phyloP scores from a whole-genome alignment of 1,284 basidiomycete genomes.

The Austroboletus novae-zelandiae region DNA sequence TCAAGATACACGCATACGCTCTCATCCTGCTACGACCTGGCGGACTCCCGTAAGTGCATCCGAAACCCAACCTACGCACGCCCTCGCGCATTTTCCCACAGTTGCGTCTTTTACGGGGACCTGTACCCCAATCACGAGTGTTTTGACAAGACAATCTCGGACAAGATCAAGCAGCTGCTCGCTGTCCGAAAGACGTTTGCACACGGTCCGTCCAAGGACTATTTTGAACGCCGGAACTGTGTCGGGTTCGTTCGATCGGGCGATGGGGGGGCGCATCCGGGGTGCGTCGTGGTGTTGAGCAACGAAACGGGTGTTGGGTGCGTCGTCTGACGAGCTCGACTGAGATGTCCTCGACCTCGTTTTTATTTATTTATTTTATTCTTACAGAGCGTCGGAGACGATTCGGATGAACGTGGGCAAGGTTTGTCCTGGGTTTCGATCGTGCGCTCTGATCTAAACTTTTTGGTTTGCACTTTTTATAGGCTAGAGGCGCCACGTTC shows the following conservation, averaged over 20 bases:
- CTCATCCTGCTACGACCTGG: slow-evolving; percentile 79
- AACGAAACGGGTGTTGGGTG: slow-evolving; percentile 39
- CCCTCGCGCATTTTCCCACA: slow-evolving; percentile 28
- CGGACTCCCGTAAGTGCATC: slow-evolving; percentile 77
- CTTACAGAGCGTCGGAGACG: slow-evolving; percentile 32
- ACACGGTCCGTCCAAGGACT: slow-evolving; percentile 61
- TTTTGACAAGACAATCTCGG: slow-evolving; percentile 52
- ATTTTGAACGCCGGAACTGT: slow-evolving; percentile 54
- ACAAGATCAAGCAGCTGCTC: slow-evolving; percentile 52
- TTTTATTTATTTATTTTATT: too few relatives aligned
- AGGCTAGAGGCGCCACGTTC: slow-evolving; percentile 40
- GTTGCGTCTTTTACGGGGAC: slow-evolving; percentile 93
- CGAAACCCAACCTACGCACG: background rate
- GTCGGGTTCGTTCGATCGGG: slow-evolving; percentile 75
- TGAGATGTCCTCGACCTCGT: background rate
- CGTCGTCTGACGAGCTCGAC: background rate
- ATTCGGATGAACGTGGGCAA: slow-evolving; percentile 64
- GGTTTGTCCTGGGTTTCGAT: slow-evolving; percentile 37
- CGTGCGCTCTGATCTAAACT: background rate
- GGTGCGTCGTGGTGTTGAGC: slow-evolving; percentile 70
- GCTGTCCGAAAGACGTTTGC: slow-evolving; percentile 61
- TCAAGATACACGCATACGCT: slow-evolving; percentile 83
- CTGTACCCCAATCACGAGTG: slow-evolving; percentile 71
- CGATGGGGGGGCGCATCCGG: slow-evolving; percentile 40
- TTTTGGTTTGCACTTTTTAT: background rate